A percentile compares a stretch with the other conserved stretches of the same genome.
These are phyloP conservation scores for Diplogelasinospora grovesii DNA, from an alignment of 495 filamentous ascomycete species.

Conservation along the genomic window DNA sequence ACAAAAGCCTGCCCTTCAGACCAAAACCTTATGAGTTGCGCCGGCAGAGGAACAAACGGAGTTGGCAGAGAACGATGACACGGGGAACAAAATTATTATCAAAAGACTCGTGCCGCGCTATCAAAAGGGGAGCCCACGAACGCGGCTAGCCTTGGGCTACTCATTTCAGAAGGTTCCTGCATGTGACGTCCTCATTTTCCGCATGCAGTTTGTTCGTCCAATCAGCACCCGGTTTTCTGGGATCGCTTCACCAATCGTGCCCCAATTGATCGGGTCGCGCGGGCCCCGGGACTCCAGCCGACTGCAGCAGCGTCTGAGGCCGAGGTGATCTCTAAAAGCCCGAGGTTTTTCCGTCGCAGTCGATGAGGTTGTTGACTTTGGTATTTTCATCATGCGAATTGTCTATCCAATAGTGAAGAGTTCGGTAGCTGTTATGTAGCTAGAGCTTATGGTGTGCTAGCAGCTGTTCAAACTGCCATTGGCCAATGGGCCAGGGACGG, in stretches of 20 bases:
- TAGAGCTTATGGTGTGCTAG: too few species aligned
- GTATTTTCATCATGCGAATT: too few species aligned
- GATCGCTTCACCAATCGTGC: neutral
- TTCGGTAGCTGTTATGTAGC: too few species aligned
- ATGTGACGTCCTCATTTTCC: slow-evolving; percentile 20
- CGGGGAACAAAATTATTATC: slow-evolving; percentile 5
- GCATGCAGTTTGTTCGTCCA: slow-evolving; percentile 11
- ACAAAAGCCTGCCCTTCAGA: slow-evolving; percentile 5
- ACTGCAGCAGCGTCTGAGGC: slow-evolving; percentile 1
- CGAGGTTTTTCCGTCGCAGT: too few species aligned
- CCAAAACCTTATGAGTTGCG: too few species aligned
- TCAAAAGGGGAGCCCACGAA: slow-evolving; percentile 17
- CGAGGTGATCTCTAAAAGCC: too few species aligned
- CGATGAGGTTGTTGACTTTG: too few species aligned
- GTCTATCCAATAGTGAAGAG: too few species aligned
- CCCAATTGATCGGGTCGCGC: neutral
- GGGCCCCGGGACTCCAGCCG: slow-evolving; percentile 2
- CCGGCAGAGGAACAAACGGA: too few species aligned
- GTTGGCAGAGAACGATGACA: neutral
- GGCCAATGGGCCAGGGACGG: too few species aligned
- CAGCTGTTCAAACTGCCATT: too few species aligned
- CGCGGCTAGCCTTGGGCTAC: slow-evolving; percentile 9
- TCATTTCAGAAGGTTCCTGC: slow-evolving; percentile 29
- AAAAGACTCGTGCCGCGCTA: neutral
- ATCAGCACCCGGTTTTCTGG: slow-evolving; percentile 11